Percentiles rank a stretch among this genome's conserved stretches.
phyloP scores from a whole-genome alignment of 2,329 filamentous ascomycete species.

The Sporothrix euskadiensis region DNA sequence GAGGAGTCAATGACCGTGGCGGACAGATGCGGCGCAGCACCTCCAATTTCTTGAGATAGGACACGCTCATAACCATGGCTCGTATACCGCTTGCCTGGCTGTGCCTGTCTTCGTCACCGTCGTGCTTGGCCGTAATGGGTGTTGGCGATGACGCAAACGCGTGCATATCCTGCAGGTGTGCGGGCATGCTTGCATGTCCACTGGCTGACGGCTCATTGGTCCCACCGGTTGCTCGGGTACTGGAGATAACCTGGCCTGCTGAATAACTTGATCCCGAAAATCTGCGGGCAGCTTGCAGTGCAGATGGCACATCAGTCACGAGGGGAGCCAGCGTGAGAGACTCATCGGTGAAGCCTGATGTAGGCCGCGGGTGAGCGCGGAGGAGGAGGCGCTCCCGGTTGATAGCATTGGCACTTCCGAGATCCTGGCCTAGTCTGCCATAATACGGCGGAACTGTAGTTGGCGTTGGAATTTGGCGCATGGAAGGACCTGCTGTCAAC shows the following conservation, averaged over 20 bases:
- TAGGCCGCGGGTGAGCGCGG: constrained; percentile 18
- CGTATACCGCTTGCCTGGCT: constrained; percentile 54
- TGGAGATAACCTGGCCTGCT: background rate
- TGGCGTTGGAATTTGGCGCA: constrained; percentile 37
- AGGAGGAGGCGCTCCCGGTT: background rate
- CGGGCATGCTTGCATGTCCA: background rate
- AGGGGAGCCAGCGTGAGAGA: constrained; percentile 57
- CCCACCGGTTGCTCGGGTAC: background rate
- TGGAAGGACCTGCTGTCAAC: background rate
- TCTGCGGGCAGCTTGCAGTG: background rate
- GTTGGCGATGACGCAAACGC: constrained; percentile 26
- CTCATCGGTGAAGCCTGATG: constrained; percentile 43
- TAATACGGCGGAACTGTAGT: background rate
- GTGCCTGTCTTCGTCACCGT: constrained; percentile 31
- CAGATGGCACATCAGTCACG: constrained; percentile 44
- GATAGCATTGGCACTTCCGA: background rate
- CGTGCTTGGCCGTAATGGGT: background rate
- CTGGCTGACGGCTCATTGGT: background rate
- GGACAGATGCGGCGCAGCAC: constrained; percentile 75
- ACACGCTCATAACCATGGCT: constrained; percentile 73
- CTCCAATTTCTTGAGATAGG: constrained; percentile 73
- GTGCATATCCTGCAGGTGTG: constrained; percentile 23
- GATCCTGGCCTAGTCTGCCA: background rate
- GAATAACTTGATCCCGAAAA: background rate
- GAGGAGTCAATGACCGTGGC: constrained; percentile 49